Base-by-base conservation (phyloP, 345 rosid genomes). In the Laguncularia racemosa region DNA sequence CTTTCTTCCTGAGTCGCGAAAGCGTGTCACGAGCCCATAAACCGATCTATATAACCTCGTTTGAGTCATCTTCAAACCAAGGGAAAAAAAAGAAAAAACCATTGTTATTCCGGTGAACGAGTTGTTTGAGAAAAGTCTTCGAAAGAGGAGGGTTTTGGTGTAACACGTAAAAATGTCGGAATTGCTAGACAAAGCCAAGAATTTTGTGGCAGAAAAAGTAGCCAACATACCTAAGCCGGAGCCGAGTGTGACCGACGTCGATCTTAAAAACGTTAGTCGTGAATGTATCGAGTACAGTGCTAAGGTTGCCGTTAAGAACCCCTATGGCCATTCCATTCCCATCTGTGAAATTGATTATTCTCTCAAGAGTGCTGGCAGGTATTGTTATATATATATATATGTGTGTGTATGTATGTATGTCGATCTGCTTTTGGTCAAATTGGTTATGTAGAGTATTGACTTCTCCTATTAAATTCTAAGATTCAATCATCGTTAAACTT, bases 301-400 rank as follows among this genome's bases (percentile, higher is more conserved):
- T 1, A 73, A 89, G 66, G 78, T 93, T 67, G 63, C 88, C 16
- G 85, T 87, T 44, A 72, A 61, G 54, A 93, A 89, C 56, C 99
- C 99, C 26, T 89, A 93, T 33, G 20, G 71, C 20, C 76, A 69
- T 54, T 16, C 96, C 6, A 38, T 93, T 50, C 99, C 99, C 57
- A 82, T 93, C 56, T 85, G 96, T 58, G 85, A 87, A 79, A 83
- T 89, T 81, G 68, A 84, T 51, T 93, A 72, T 74, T 48, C 68
- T 23, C 77, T 93, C 85, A 89, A 85, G 61, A 84, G 96, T 67
- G 81, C 53, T 50, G 77, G 77, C 74, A 85, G 88, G 97, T 78
- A 23, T 23, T 23, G n/a, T n/a, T n/a, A n/a, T n/a, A n/a, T n/a
- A 23, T 6, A 23, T 6, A 23, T 6, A 23, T 6, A 23, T 6